Evolutionary conservation across 495 filamentous ascomycete genomes (phyloP), one percentile per base, ranked within the genome.

Genomic region (Penicillium paxilli): DNA sequence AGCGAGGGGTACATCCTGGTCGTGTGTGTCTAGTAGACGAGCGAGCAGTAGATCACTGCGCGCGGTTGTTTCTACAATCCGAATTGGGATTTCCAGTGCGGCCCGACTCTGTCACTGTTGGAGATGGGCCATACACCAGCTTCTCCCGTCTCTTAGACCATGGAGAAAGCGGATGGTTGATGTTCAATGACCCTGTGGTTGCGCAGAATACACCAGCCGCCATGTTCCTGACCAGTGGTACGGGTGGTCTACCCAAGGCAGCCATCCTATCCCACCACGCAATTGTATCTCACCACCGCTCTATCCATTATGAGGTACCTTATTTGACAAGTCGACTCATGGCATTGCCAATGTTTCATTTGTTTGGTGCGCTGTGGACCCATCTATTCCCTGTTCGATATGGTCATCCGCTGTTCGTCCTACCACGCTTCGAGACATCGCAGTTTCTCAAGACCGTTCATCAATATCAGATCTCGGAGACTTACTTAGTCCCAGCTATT

Each of bases 291-390:
- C 80, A 86, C 51, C 73, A 81, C 52, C 69, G 75, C 26, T 62
- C 72, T 3, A 72, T 81, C 14, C 64, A 77, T 12, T 78, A 81
- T 48, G 71, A 75, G 21, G 68, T 77, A 30, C 71, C 74, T 1
- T 79, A 80, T 49, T 50, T 75, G 33, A 77, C 77, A 24, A 72
- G 66, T 33, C 73, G 80, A 8, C 58, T 84, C 23, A 72, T 87
- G 55, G 81, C 80, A 11, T 72, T 87, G 4, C 87, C 87, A 10
- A 77, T 87, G 67, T 90, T 88, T 61, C 87, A 89, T 70, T 71
- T 83, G 17, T 82, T 81, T 46, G 76, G 78, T 8, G 77, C 80
- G 2, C 73, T 85, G 11, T 75, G 76, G 67, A 70, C 76, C 11
- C 80, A 80, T 58, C 65, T 80, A 32, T 76, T 72, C 52, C 71